Conservation (phyloP, 441 rosid genomes). For the Biscutella laevigata region DNA sequence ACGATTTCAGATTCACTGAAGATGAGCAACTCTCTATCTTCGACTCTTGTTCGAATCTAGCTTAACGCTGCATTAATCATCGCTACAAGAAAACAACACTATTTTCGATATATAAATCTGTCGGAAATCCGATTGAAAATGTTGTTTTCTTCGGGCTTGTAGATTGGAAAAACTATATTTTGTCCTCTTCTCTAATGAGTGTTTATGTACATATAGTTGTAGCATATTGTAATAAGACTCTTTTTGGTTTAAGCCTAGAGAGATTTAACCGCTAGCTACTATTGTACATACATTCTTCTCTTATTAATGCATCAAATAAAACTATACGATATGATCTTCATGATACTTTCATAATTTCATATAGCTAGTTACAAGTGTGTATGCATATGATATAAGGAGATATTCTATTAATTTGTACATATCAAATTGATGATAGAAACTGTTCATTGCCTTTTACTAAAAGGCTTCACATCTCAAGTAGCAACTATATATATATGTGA, state of each 20-base stretch:
- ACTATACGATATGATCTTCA: too few relatives aligned
- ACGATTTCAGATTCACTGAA: neutral
- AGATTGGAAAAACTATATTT: conserved; percentile 3
- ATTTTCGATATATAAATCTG: too few relatives aligned
- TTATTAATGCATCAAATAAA: neutral
- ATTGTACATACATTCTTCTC: neutral
- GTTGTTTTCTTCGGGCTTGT: too few relatives aligned
- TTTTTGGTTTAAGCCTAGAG: neutral
- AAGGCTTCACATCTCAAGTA: conserved; percentile 3
- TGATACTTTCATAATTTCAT: neutral
- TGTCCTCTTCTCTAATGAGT: neutral
- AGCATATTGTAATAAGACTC: conserved; percentile 2
- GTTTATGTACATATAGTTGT: neutral
- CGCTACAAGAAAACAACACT: too few relatives aligned
- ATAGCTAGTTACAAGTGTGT: neutral
- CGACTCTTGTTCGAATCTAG: neutral
- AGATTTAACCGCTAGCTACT: neutral
- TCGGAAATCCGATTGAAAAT: too few relatives aligned
- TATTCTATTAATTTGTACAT: too few relatives aligned
- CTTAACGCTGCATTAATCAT: too few relatives aligned
- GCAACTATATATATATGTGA: neutral
- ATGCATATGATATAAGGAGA: neutral
- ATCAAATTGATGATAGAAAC: too few relatives aligned
- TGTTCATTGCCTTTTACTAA: neutral
- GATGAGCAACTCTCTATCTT: conserved; percentile 13